Base-by-base conservation (phyloP, 257 asterid genomes). In the Verbena officinalis region DNA sequence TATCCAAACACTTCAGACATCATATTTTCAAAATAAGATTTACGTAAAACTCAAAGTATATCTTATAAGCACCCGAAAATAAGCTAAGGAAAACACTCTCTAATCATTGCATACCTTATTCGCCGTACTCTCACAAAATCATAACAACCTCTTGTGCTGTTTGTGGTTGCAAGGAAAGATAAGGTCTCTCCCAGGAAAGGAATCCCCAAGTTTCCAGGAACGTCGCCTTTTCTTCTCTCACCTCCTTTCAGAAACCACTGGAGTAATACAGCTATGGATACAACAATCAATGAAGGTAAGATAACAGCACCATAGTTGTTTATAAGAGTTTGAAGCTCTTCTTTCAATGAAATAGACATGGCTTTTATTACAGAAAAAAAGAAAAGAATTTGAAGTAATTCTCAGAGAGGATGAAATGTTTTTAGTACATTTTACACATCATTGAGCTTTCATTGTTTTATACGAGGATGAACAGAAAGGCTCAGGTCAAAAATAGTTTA, bases 121-220 rank as follows among this genome's bases (percentile, higher is more conserved):
- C 88, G 65, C 64, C 86, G 78, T 4, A 31, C 72, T 21, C 53
- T 65, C 3, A 86, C 86, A 39, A 86, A 86, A 13, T 86, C 74
- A 60, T 86, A 86, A 73, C 83, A 70, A 22, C 94, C 94, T 66
- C 67, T 86, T 27, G 80, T 67, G 77, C 90, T 81, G 57, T 81
- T 81, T 27, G 80, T 69, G 36, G 94, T 86, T 16, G 76, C 59
- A 9, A 86, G 86, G 58, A 86, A 65, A 9, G 90, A 67, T 4
- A 83, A n/a, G 0, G 88, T 83, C 48, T 86, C 90, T 0, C 87
- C 85, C 6, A 86, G 40, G 15, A 78, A 75, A 4, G 91, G 87
- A 57, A 84, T 17, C 15, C 94, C 87, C 38, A 86, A 71, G 52
- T 48, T 74, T 44, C 88, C 94, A 0, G 90, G 90, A 38, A 83